A percentile compares a stretch with the other conserved stretches of the same genome.
phyloP scores from a whole-genome alignment of 2,329 filamentous ascomycete genomes.

The Nemania bipapillata region DNA sequence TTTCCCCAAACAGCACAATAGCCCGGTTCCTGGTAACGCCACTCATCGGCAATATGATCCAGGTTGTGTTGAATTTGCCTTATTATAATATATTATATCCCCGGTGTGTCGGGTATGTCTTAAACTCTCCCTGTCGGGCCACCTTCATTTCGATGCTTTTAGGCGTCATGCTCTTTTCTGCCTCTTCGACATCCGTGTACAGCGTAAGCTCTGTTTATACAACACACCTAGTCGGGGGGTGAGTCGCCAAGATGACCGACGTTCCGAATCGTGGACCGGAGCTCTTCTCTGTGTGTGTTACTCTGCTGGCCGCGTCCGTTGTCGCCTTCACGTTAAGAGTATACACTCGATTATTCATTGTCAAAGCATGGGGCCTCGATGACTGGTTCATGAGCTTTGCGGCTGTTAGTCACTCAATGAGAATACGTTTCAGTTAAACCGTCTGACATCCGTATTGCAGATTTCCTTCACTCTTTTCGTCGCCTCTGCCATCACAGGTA shows the following conservation, averaged over 20 bases:
- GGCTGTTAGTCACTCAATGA: conserved; percentile 16
- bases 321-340: conserved; percentile 21
- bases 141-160: neutral
- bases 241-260: conserved; percentile 15
- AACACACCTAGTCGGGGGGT: neutral
- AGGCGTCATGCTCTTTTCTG: neutral
- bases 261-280: conserved; percentile 24
- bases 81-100: neutral
- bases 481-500: conserved; percentile 51
- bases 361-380: conserved; percentile 32
- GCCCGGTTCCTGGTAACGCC: neutral
- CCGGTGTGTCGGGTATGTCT: neutral
- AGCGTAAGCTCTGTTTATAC: neutral
- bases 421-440: neutral
- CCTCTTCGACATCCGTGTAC: neutral
- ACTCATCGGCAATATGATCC: neutral
- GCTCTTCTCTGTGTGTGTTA: conserved; percentile 15
- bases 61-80: neutral
- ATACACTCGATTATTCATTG: conserved; percentile 24
- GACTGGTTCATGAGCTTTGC: conserved; percentile 36
- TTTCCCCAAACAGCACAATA: conserved; percentile 5
- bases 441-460: conserved; percentile 37
- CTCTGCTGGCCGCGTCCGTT: conserved; percentile 10
- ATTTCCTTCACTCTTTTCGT: conserved; percentile 54
- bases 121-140: neutral